phyloP scores from a whole-genome alignment of 179 eudicot genomes.

The Patellifolia procumbens region DNA sequence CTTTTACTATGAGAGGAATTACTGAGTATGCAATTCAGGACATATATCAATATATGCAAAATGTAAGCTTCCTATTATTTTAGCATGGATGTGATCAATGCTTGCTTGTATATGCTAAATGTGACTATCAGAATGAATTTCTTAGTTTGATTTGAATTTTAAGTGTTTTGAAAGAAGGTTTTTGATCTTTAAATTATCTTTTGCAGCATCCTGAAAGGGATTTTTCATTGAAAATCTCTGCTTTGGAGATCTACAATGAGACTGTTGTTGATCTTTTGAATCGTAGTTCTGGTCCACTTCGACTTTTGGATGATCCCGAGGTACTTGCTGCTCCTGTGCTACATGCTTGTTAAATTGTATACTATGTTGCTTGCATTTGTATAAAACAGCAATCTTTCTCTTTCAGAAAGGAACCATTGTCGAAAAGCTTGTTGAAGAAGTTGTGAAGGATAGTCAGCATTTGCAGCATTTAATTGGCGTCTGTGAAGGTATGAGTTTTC shows the following conservation, averaged over 20 bases:
- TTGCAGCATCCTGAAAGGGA: conserved; percentile 67
- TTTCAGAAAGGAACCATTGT: conserved; percentile 55
- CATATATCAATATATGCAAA: conserved; percentile 75
- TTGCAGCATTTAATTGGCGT: conserved; percentile 42
- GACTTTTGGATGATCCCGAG: conserved; percentile 99
- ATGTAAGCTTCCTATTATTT: conserved; percentile 41
- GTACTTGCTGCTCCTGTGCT: conserved; percentile 45
- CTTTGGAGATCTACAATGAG: conserved; percentile 93
- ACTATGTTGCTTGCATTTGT: background rate
- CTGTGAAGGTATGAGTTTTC: conserved; percentile 43
- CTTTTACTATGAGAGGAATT: conserved; percentile 95
- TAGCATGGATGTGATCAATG: background rate
- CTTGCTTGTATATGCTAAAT: background rate
- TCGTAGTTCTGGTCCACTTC: conserved; percentile 77
- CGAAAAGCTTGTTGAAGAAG: conserved; percentile 48
- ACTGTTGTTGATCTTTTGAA: conserved; percentile 85
- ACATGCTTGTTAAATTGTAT: conserved; percentile 8
- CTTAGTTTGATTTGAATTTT: background rate
- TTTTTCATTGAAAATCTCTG: conserved; percentile 70
- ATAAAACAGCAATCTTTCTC: conserved; percentile 5
- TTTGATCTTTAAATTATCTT: conserved; percentile 2
- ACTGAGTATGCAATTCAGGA: conserved; percentile 77
- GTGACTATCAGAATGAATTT: background rate
- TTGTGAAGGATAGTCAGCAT: conserved; percentile 44
- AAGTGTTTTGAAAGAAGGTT: conserved; percentile 3